Percentiles rank a stretch among this genome's conserved stretches.
phyloP scores from a whole-genome alignment of 495 filamentous ascomycete species.

The Aspergillus funiculosus region DNA sequence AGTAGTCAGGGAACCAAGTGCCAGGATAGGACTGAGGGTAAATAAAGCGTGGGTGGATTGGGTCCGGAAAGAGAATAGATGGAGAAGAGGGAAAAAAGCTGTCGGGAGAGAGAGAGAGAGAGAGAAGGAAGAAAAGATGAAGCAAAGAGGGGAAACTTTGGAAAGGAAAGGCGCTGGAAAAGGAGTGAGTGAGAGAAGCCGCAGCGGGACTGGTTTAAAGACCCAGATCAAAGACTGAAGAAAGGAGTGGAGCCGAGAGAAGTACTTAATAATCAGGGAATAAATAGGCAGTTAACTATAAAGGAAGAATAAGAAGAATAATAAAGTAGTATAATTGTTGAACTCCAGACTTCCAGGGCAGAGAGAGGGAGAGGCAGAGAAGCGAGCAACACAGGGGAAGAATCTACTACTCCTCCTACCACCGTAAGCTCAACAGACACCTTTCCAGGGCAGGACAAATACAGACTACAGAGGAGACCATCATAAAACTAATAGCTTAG shows the following conservation, averaged over 20 bases:
- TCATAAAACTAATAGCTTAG: slow-evolving; percentile 3
- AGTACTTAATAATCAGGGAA: not conserved
- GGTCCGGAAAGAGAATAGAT: slow-evolving; percentile 12
- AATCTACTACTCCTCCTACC: too few relatives aligned
- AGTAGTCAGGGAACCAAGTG: not conserved
- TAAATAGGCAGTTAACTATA: not conserved
- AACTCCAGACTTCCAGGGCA: too few relatives aligned
- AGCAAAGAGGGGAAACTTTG: slow-evolving; percentile 2
- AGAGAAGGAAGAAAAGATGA: slow-evolving; percentile 3
- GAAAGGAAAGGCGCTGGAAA: slow-evolving; percentile 15
- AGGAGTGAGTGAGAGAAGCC: slow-evolving; percentile 14
- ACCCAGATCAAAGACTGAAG: slow-evolving; percentile 4
- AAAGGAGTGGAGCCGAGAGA: not conserved
- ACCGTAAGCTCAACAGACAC: too few relatives aligned
- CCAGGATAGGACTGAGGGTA: not conserved
- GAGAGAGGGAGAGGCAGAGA: not conserved
- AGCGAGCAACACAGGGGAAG: not conserved
- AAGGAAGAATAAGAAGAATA: not conserved
- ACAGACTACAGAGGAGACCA: not conserved
- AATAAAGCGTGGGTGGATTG: not conserved
- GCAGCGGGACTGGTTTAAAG: slow-evolving; percentile 7
- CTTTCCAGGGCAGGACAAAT: too few relatives aligned
- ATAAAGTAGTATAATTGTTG: too few relatives aligned
- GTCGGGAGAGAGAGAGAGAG: slow-evolving; percentile 12
- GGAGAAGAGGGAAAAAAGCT: slow-evolving; percentile 16